Evolutionary conservation across 1,284 basidiomycete genomes (phyloP).

Genomic region (Sporisorium scitamineum): DNA sequence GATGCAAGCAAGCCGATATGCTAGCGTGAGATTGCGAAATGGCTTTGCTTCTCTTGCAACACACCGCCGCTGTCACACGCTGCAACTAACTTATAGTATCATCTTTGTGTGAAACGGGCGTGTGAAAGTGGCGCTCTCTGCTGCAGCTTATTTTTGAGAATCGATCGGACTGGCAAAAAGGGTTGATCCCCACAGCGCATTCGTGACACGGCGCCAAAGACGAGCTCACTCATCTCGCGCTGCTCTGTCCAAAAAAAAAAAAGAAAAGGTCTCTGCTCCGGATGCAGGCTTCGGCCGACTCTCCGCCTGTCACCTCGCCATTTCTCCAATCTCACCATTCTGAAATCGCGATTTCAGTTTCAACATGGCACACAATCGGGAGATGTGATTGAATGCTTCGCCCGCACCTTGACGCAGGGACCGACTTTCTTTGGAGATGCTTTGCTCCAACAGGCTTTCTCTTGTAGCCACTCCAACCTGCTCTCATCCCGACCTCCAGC

Average conservation of each 20-base stretch:
- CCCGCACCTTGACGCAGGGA: constrained; percentile 17
- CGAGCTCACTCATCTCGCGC: constrained; percentile 7
- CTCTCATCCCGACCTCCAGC: not conserved
- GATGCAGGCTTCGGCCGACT: constrained; percentile 22
- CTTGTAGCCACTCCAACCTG: too few relatives aligned
- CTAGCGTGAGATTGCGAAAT: not conserved
- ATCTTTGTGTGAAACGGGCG: not conserved
- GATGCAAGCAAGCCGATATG: not conserved
- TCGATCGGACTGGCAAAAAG: too few relatives aligned
- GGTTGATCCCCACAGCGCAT: too few relatives aligned
- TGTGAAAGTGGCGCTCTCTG: not conserved
- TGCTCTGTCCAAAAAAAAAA: too few relatives aligned
- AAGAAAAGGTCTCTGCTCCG: constrained; percentile 9
- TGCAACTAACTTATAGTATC: too few relatives aligned
- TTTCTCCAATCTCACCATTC: not conserved
- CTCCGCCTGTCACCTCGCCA: not conserved
- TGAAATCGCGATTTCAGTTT: not conserved
- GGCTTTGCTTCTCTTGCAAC: too few relatives aligned
- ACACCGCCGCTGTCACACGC: not conserved
- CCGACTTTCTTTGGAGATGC: not conserved
- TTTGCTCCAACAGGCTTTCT: not conserved
- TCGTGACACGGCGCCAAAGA: too few relatives aligned
- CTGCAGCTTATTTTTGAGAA: not conserved
- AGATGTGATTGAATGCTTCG: too few relatives aligned
- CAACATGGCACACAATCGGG: constrained; percentile 10